A percentile compares a stretch with the other conserved stretches of the same genome.
These are phyloP conservation scores for Backusella morwellensis DNA, from an alignment of 192 early-diverging fungal genomes.

Conservation along the genomic window DNA sequence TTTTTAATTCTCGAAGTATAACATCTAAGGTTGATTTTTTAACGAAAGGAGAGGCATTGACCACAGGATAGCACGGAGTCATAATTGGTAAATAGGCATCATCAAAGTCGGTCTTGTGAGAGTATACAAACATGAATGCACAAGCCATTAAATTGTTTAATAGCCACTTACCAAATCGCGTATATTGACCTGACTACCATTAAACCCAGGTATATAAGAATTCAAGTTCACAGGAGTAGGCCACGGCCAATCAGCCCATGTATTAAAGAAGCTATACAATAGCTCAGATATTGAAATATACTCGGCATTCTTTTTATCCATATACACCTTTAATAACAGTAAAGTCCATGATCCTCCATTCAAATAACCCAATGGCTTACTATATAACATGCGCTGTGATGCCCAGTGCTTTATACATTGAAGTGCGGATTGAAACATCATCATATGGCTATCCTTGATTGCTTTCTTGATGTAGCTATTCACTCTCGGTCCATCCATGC, in stretches of 20 bases:
- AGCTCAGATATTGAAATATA: neutral
- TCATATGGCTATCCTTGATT: neutral
- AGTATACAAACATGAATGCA: neutral
- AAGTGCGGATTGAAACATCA: conserved; percentile 3
- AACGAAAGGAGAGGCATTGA: conserved; percentile 16
- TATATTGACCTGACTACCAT: neutral
- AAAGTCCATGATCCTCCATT: conserved; percentile 36
- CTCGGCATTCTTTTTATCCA: neutral
- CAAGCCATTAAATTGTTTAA: neutral
- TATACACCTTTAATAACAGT: conserved; percentile 18
- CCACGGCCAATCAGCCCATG: conserved; percentile 30
- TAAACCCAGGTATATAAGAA: neutral
- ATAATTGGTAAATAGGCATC: conserved; percentile 26
- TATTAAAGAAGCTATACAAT: conserved; percentile 18
- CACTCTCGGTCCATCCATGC: conserved; percentile 36
- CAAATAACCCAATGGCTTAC: conserved; percentile 31
- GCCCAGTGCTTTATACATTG: conserved; percentile 35
- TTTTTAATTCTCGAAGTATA: conserved; percentile 17
- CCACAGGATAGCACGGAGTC: conserved; percentile 32
- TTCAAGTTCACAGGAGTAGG: conserved; percentile 20
- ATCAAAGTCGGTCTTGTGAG: conserved; percentile 10
- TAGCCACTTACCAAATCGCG: neutral
- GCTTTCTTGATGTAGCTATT: conserved; percentile 12
- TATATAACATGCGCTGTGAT: conserved; percentile 19
- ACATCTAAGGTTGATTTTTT: conserved; percentile 23